Base-by-base conservation (phyloP, 441 rosid species). In the Brassica balearica region DNA sequence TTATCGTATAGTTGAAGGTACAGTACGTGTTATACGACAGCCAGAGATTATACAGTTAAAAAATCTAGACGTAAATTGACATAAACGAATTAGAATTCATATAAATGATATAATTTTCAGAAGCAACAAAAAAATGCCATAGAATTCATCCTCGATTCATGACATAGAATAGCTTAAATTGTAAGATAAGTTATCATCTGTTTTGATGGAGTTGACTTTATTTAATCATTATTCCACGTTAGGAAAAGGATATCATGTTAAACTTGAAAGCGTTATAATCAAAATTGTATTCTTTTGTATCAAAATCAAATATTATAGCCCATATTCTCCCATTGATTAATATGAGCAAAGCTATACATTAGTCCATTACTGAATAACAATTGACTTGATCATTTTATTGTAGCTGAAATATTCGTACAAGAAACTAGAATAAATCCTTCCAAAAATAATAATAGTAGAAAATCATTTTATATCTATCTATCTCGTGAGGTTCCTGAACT, bases 1-100 rank as follows among this genome's bases (percentile, higher is more conserved):
- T 48, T 69, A 15, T 69, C 29, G 61, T 56, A 7, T 15, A 51
- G 58, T 51, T 51, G 58, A 51, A 51, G 58, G 20, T 51, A n/a
- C n/a, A 5, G 20, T 23, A 60, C 69, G 8, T 55, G 22, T 62
- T 15, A 48, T 55, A 15, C 8, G 22, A 53, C 59, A 53, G 59
- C 59, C 20, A 53, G 6, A 5, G 19, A 51, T 53, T n/a, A 6
- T 53, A 51, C 14, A 51, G 55, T 53, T 53, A 5, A 14, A 51
- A 41, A 61, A 64, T n/a, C 46, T 14, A 55, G 10, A 5, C 6
- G n/a, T 75, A 38, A 72, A 66, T 55, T n/a, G 27, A 6, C 2
- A 46, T 43, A 15, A 27, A 0, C 38, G 19, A 61, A 61, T 12
- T 6, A 5, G 4, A 46, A 12, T 48, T n/a, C 7, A 48, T 5